Conservation (phyloP, 805 yeast genomes). For the Clavispora vitiphila region DNA sequence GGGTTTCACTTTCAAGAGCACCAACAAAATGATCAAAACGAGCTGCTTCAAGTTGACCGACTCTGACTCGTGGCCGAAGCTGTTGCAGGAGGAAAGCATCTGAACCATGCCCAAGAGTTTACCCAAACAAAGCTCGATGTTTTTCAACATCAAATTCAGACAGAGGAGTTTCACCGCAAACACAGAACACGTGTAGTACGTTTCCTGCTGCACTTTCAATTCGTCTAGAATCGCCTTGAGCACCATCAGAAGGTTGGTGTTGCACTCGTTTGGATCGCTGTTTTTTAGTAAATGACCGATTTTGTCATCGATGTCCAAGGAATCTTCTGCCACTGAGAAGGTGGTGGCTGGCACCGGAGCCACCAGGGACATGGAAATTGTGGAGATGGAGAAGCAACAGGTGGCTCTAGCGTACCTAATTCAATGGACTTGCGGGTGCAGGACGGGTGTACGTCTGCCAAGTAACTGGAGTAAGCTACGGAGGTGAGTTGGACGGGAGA, state of each 20-base stretch:
- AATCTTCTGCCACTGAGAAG: neutral
- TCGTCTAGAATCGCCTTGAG: slow-evolving; percentile 32
- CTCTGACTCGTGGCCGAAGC: slow-evolving; percentile 5
- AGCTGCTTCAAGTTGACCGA: slow-evolving; percentile 28
- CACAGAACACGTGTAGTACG: slow-evolving; percentile 28
- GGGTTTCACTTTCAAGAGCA: slow-evolving; percentile 30
- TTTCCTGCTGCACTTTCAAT: slow-evolving; percentile 14
- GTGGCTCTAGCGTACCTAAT: neutral
- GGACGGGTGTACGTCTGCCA: too few relatives aligned
- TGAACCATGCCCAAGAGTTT: slow-evolving; percentile 31
- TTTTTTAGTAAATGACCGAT: slow-evolving; percentile 22
- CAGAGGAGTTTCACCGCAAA: slow-evolving; percentile 31
- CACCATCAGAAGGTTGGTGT: slow-evolving; percentile 31
- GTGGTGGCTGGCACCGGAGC: neutral
- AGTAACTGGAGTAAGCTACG: too few relatives aligned
- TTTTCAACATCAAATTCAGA: slow-evolving; percentile 36
- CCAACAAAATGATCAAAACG: slow-evolving; percentile 27
- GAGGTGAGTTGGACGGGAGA: too few relatives aligned
- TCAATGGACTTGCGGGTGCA: neutral
- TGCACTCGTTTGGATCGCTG: slow-evolving; percentile 37
- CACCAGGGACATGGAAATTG: neutral
- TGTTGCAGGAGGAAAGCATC: slow-evolving; percentile 19
- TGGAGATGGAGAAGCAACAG: neutral
- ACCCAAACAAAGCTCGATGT: slow-evolving; percentile 32
- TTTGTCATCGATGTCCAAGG: slow-evolving; percentile 1